Evolutionary conservation across 1,284 basidiomycete genomes (phyloP).

Genomic region (Phlebopus sp.): DNA sequence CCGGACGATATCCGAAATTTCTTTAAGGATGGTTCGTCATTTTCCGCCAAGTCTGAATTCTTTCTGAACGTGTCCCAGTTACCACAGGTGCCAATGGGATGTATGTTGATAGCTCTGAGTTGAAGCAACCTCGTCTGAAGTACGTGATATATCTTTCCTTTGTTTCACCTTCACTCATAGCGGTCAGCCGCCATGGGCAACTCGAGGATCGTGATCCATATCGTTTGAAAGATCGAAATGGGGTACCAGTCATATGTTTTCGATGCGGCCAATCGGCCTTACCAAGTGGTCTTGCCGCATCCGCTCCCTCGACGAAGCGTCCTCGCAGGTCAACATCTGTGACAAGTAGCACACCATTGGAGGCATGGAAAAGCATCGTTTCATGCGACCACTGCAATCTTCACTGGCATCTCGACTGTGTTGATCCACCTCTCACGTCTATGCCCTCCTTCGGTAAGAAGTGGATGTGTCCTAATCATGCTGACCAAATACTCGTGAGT

Average conservation of each 20-base stretch:
- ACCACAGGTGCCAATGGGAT: slow-evolving; percentile 69
- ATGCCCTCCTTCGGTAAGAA: slow-evolving; percentile 88
- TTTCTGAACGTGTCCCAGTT: slow-evolving; percentile 45
- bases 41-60: slow-evolving; percentile 12
- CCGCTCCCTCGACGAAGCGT: slow-evolving; percentile 53
- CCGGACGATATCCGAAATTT: slow-evolving; percentile 86
- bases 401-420: slow-evolving; percentile 97
- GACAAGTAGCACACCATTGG: slow-evolving; percentile 36
- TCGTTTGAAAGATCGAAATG: slow-evolving; percentile 83
- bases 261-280: slow-evolving; percentile 82
- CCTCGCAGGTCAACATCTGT: slow-evolving; percentile 47
- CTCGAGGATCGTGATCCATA: slow-evolving; percentile 90
- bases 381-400: slow-evolving; percentile 95
- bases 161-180: slow-evolving; percentile 12
- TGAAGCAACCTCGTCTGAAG: slow-evolving; percentile 78
- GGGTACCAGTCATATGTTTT: slow-evolving; percentile 83
- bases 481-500: slow-evolving; percentile 74
- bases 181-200: slow-evolving; percentile 79
- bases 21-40: slow-evolving; percentile 77
- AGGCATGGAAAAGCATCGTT: slow-evolving; percentile 71
- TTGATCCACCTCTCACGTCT: slow-evolving; percentile 83
- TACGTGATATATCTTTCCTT: slow-evolving; percentile 31
- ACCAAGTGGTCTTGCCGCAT: slow-evolving; percentile 45
- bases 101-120: slow-evolving; percentile 75
- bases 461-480: slow-evolving; percentile 99